Conservation (phyloP, 768 basidiomycete genomes). For the Jaapia argillacea region DNA sequence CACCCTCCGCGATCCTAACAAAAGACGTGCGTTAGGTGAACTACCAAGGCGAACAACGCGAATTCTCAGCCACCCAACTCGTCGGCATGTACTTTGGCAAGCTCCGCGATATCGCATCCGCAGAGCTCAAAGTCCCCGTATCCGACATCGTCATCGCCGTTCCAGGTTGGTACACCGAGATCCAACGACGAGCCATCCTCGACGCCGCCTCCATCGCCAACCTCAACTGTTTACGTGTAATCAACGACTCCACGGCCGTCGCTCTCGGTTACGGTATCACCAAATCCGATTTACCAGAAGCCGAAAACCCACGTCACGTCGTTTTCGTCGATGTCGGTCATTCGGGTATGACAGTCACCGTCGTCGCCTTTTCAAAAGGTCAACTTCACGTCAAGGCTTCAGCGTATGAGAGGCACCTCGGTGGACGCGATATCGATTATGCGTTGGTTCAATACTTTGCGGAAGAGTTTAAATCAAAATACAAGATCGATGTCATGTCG, state of each 20-base stretch:
- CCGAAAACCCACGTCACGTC: constrained; percentile 76
- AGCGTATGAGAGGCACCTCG: constrained; percentile 88
- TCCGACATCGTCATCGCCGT: constrained; percentile 93
- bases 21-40: constrained; percentile 48
- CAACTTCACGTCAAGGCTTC: constrained; percentile 80
- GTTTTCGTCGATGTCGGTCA: constrained; percentile 96
- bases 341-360: constrained; percentile 76
- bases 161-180: constrained; percentile 94
- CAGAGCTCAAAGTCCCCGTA: constrained; percentile 79
- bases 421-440: constrained; percentile 93
- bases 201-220: constrained; percentile 87
- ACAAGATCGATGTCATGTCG: constrained; percentile 92
- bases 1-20: constrained; percentile 1
- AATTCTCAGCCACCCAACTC: constrained; percentile 85
- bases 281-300: constrained; percentile 88
- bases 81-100: constrained; percentile 87
- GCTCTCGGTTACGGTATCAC: constrained; percentile 99
- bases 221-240: constrained; percentile 85
- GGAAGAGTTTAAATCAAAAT: constrained; percentile 88
- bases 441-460: constrained; percentile 86
- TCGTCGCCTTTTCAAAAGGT: constrained; percentile 92
- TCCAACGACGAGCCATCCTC: constrained; percentile 82
- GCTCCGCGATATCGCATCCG: constrained; percentile 76
- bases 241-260: constrained; percentile 94
- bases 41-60: constrained; percentile 73